Conservation (phyloP, 768 basidiomycete genomes). For the Kondoa subrosea region DNA sequence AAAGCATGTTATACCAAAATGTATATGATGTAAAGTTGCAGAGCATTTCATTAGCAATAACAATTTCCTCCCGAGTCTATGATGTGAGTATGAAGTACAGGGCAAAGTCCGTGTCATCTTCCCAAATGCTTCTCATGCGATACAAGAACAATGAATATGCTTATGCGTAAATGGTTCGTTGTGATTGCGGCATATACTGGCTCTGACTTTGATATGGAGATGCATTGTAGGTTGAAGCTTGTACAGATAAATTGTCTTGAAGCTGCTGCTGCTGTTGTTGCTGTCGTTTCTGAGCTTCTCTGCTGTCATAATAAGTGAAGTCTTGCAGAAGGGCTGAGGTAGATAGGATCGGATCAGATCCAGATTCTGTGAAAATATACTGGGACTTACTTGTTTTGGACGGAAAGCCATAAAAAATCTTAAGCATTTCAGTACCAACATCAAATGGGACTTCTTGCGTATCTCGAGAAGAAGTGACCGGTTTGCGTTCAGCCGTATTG, state of each 20-base stretch:
- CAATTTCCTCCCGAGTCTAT: too few species aligned
- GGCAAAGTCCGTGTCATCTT: too few species aligned
- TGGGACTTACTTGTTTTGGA: constrained; percentile 53
- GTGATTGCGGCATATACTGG: too few species aligned
- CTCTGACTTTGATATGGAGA: not conserved
- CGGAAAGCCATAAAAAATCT: constrained; percentile 85
- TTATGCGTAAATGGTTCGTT: too few species aligned
- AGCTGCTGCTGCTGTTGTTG: not conserved
- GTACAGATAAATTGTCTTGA: not conserved
- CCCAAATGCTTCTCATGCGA: too few species aligned
- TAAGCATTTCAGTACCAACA: constrained; percentile 88
- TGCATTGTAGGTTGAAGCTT: not conserved
- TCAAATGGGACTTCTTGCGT: constrained; percentile 93
- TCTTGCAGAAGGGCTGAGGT: not conserved
- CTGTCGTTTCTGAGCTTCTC: not conserved
- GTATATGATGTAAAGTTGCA: too few species aligned
- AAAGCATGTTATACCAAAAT: too few species aligned
- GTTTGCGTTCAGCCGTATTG: constrained; percentile 95
- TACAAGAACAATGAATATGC: too few species aligned
- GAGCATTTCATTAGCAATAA: too few species aligned
- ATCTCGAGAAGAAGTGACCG: constrained; percentile 93
- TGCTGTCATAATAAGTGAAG: not conserved
- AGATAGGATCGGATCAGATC: too few species aligned
- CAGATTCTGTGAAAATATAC: too few species aligned
- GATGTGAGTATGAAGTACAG: too few species aligned